A percentile compares a stretch with the other conserved stretches of the same genome.
Conservation (phyloP, 2,329 filamentous ascomycete genomes). For the Cryphonectria carpinicola region DNA sequence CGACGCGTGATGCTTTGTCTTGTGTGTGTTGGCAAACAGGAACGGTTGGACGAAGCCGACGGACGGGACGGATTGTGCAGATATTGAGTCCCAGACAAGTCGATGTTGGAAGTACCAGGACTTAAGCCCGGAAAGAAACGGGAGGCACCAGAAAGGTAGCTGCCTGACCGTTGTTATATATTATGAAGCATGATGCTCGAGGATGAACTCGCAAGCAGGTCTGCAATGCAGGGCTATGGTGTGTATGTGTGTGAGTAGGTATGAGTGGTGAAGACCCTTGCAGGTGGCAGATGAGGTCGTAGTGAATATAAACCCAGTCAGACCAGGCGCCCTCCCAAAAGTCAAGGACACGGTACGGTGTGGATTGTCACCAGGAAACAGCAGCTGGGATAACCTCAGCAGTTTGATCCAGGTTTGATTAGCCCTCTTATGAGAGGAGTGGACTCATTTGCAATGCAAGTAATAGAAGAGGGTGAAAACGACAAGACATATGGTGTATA, state of each 20-base stretch:
- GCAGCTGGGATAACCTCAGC: neutral
- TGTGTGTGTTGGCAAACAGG: neutral
- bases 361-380: neutral
- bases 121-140: conserved; percentile 7
- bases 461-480: neutral
- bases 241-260: neutral
- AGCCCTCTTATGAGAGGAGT: neutral
- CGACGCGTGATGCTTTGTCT: neutral
- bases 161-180: conserved; percentile 21
- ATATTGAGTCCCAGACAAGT: conserved; percentile 2
- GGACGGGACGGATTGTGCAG: neutral
- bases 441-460: neutral
- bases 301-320: neutral
- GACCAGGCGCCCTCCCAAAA: neutral
- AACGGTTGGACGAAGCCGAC: neutral
- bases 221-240: conserved; percentile 15
- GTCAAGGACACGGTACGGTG: neutral
- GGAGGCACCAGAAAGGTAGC: conserved; percentile 9
- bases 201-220: conserved; percentile 23
- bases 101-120: neutral
- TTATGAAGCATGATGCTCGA: conserved; percentile 16
- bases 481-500: neutral
- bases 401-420: neutral
- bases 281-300: neutral
- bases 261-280: neutral